Conservation (phyloP, 164 flowering plant species). For the Houttuynia cordata region DNA sequence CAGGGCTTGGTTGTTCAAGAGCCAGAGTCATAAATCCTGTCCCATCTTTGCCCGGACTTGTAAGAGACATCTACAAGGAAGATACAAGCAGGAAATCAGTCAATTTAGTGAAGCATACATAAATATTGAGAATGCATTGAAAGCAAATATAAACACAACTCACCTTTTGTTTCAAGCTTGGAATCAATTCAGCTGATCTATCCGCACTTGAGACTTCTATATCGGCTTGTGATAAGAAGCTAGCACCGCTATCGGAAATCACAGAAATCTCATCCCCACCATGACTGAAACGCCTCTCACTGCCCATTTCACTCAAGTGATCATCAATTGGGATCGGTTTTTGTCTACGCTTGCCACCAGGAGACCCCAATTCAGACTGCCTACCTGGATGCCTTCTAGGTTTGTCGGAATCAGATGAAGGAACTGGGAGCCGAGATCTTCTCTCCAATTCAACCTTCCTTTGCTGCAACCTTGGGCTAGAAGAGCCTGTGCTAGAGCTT, state of each 20-base stretch:
- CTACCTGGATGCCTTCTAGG: constrained; percentile 34
- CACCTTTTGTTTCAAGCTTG: constrained; percentile 15
- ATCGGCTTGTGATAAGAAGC: constrained; percentile 27
- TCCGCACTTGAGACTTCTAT: constrained; percentile 28
- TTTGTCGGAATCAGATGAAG: constrained; percentile 34
- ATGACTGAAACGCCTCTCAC: constrained; percentile 36
- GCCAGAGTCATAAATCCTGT: constrained; percentile 23
- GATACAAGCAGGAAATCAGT: not conserved
- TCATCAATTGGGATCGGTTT: constrained; percentile 35
- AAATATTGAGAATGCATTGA: not conserved
- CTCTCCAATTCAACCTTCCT: constrained; percentile 64
- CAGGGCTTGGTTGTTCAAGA: constrained; percentile 92
- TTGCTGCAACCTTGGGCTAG: constrained; percentile 64
- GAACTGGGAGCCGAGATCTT: constrained; percentile 42
- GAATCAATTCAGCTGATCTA: constrained; percentile 18
- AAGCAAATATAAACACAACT: not conserved
- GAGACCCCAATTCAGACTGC: constrained; percentile 48
- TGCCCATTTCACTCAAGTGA: constrained; percentile 37
- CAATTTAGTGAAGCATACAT: not conserved
- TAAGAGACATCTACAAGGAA: constrained; percentile 23
- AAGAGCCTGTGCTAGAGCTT: constrained; percentile 28
- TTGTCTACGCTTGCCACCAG: constrained; percentile 39
- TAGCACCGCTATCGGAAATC: constrained; percentile 27
- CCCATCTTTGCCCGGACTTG: constrained; percentile 19
- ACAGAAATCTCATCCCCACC: constrained; percentile 36